phyloP scores from a whole-genome alignment of 305 asterid genomes.

The Fraxinus angustifolia region DNA sequence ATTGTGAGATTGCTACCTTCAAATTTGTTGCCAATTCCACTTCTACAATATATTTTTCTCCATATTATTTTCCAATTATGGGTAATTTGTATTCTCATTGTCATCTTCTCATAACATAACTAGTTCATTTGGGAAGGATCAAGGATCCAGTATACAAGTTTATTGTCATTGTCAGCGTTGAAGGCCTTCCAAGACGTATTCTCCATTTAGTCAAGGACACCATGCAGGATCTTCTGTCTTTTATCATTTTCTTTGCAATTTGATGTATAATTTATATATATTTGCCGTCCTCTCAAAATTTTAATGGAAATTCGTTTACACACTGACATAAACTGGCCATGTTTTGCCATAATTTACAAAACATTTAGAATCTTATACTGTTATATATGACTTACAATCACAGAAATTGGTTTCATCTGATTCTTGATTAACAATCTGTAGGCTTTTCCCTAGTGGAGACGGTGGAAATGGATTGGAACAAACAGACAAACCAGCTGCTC shows the following conservation, averaged over 20 bases:
- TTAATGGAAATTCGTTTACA: background rate
- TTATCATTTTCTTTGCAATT: background rate
- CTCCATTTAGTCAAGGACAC: background rate
- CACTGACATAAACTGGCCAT: background rate
- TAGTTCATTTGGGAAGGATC: background rate
- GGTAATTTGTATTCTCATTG: background rate
- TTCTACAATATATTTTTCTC: background rate
- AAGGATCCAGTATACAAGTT: background rate
- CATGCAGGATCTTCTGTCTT: background rate
- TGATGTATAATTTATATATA: background rate
- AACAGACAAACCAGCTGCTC: slow-evolving; percentile 71
- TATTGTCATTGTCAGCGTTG: background rate
- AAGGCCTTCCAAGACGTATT: background rate
- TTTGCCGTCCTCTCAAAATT: background rate
- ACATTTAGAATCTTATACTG: background rate
- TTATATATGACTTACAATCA: background rate
- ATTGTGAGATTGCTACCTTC: background rate
- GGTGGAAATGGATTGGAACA: slow-evolving; percentile 44
- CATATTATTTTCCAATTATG: background rate
- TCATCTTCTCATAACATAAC: background rate
- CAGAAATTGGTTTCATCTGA: background rate
- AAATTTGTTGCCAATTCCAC: background rate
- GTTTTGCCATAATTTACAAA: background rate
- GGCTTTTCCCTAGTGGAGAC: slow-evolving; percentile 83
- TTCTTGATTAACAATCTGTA: slow-evolving; percentile 25